Conservation (phyloP, 1,284 basidiomycete genomes). For the Ceratobasidium sp. region DNA sequence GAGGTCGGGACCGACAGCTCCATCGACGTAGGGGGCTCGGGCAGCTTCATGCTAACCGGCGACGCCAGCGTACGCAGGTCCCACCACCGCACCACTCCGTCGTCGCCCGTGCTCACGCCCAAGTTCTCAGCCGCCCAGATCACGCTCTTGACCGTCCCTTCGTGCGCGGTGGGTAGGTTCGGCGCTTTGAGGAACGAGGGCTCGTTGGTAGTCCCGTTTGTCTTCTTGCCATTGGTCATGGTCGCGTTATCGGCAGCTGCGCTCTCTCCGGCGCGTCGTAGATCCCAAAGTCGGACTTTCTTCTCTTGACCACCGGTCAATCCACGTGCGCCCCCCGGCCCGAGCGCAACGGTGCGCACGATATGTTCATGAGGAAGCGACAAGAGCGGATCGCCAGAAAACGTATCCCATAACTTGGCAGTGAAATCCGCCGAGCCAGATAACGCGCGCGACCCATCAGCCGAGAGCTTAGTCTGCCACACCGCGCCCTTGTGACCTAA, state of each 20-base stretch:
- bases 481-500: slow-evolving; percentile 96
- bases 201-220: slow-evolving; percentile 51
- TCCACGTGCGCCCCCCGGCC: slow-evolving; percentile 71
- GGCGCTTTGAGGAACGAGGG: slow-evolving; percentile 38
- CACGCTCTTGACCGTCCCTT: slow-evolving; percentile 90
- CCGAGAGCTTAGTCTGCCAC: slow-evolving; percentile 95
- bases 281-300: slow-evolving; percentile 94
- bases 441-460: slow-evolving; percentile 85
- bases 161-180: slow-evolving; percentile 67
- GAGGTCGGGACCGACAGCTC: slow-evolving; percentile 87
- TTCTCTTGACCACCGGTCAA: slow-evolving; percentile 98
- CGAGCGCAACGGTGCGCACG: slow-evolving; percentile 92
- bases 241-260: slow-evolving; percentile 57
- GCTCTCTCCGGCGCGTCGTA: slow-evolving; percentile 85
- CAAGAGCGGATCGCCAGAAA: slow-evolving; percentile 84
- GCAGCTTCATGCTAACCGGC: slow-evolving; percentile 77
- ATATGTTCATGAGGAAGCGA: slow-evolving; percentile 99
- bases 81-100: slow-evolving; percentile 97
- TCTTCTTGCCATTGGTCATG: slow-evolving; percentile 64
- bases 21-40: slow-evolving; percentile 90
- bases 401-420: slow-evolving; percentile 99
- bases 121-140: slow-evolving; percentile 88
- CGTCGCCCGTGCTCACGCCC: slow-evolving; percentile 91
- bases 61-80: slow-evolving; percentile 83
- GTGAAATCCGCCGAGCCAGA: slow-evolving; percentile 98